These are phyloP conservation scores for Rhododendron ovatum DNA, from an alignment of 148 eudicot species.

Conservation along the genomic window DNA sequence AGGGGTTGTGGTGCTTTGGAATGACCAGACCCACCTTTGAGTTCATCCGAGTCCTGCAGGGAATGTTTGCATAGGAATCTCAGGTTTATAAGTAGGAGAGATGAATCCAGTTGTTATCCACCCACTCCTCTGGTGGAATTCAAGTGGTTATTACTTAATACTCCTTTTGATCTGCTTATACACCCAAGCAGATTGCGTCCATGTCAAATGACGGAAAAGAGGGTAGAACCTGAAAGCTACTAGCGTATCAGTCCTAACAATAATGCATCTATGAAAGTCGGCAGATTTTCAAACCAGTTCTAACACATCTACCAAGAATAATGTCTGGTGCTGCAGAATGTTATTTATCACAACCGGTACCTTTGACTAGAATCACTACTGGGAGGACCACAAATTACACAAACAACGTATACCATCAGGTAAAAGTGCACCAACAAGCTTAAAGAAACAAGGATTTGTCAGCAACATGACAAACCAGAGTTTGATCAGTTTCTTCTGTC, in stretches of 20 bases:
- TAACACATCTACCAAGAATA: background rate
- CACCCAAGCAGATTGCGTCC: background rate
- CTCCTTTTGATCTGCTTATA: background rate
- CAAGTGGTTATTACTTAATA: background rate
- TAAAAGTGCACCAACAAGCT: conserved; percentile 1
- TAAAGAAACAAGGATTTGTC: conserved; percentile 2
- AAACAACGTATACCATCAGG: conserved; percentile 9
- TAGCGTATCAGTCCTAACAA: background rate
- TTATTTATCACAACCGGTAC: background rate
- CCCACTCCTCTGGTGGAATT: background rate
- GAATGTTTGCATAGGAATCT: background rate
- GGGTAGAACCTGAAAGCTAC: background rate
- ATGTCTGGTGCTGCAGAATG: background rate
- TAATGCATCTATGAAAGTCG: background rate
- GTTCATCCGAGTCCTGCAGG: background rate
- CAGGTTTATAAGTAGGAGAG: background rate
- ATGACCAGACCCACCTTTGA: background rate
- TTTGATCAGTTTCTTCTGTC: conserved; percentile 82
- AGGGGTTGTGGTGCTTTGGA: background rate
- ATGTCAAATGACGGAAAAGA: background rate
- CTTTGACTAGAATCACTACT: background rate
- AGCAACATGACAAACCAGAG: conserved; percentile 46
- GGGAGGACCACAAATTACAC: background rate
- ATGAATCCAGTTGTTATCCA: background rate
- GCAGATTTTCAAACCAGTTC: background rate